A percentile compares a stretch with the other conserved stretches of the same genome.
Evolutionary conservation across 1,139 yeast genomes (phyloP).

Genomic region (Scheffersomyces parashehatae): DNA sequence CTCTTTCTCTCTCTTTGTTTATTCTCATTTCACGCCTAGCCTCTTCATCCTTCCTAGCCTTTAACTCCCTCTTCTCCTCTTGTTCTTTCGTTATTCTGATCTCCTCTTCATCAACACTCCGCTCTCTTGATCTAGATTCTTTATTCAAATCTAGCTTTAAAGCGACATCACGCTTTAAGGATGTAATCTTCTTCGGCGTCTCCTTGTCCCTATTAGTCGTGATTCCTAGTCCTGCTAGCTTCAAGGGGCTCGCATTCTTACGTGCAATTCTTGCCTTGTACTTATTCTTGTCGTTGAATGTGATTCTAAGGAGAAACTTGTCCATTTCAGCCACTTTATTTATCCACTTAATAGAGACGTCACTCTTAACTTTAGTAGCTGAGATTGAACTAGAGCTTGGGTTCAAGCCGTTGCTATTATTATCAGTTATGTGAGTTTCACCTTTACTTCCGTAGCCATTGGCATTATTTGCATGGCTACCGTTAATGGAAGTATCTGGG

Average conservation of each 20-base stretch:
- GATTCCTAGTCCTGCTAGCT: slow-evolving; percentile 26
- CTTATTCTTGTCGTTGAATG: slow-evolving; percentile 19
- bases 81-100: slow-evolving; percentile 5
- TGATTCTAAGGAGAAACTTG: slow-evolving; percentile 31
- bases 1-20: slow-evolving; percentile 4
- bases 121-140: slow-evolving; percentile 1
- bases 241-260: not conserved
- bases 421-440: not conserved
- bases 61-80: slow-evolving; percentile 1
- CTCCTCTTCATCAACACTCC: slow-evolving; percentile 1
- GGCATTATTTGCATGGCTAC: not conserved
- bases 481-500: not conserved
- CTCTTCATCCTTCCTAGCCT: slow-evolving; percentile 3
- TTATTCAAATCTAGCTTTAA: not conserved
- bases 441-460: no score
- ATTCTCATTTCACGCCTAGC: slow-evolving; percentile 3
- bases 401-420: not conserved
- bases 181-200: not conserved
- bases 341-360: slow-evolving; percentile 22
- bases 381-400: not conserved
- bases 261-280: slow-evolving; percentile 11
- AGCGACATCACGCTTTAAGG: slow-evolving; percentile 1
- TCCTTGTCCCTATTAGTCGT: slow-evolving; percentile 4
- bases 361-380: no score
- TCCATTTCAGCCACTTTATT: slow-evolving; percentile 19